Conservation (phyloP, 495 filamentous ascomycete genomes). For the Tuber indicum region DNA sequence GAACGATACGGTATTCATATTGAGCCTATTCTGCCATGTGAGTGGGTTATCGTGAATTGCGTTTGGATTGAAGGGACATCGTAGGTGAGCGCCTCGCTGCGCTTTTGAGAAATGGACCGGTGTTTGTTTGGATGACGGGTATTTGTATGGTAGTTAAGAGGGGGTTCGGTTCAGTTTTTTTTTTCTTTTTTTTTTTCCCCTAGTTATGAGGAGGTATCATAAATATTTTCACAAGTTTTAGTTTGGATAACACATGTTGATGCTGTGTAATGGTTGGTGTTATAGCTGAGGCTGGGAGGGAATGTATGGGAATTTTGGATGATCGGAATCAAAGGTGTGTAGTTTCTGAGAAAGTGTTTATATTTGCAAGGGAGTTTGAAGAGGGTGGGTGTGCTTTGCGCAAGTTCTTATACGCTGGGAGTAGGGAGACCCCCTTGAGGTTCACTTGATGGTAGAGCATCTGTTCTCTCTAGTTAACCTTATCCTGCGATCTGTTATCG, state of each 20-base stretch:
- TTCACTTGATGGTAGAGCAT: neutral
- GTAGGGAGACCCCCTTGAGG: neutral
- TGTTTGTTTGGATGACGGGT: neutral
- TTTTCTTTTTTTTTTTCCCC: neutral
- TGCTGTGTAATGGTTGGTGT: neutral
- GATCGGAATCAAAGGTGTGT: neutral
- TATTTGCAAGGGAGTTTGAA: neutral
- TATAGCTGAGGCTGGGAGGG: neutral
- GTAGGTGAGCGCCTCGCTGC: neutral
- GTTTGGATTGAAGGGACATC: neutral
- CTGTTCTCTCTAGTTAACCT: neutral
- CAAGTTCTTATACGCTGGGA: neutral
- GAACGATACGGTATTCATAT: neutral
- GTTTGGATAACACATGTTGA: neutral
- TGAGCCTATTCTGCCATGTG: neutral
- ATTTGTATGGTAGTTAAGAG: neutral
- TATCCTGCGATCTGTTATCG: neutral
- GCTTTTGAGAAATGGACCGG: neutral
- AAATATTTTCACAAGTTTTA: neutral
- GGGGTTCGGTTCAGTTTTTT: neutral
- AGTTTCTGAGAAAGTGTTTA: neutral
- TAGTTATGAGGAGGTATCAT: neutral
- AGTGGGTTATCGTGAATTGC: neutral
- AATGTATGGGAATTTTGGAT: neutral
- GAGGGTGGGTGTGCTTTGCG: neutral